These are phyloP conservation scores for Niveomyces coronatus DNA, from an alignment of 2,329 filamentous ascomycete species.

Conservation along the genomic window DNA sequence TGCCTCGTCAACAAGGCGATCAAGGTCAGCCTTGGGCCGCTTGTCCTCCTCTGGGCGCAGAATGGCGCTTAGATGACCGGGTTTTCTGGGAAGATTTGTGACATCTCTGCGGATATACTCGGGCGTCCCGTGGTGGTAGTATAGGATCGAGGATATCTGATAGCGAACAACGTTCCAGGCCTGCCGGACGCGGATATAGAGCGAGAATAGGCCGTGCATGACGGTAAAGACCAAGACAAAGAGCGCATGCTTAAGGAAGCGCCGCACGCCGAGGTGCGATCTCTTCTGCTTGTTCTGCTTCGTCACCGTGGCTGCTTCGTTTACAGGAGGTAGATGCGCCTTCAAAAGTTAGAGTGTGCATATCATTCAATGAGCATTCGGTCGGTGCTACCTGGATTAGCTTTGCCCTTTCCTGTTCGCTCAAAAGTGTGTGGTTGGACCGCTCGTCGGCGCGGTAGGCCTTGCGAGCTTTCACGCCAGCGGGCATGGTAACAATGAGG, in stretches of 20 bases:
- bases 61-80: conserved; percentile 80
- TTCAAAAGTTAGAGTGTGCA: too few species aligned
- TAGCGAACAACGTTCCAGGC: conserved; percentile 70
- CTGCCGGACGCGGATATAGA: conserved; percentile 76
- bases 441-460: conserved; percentile 31
- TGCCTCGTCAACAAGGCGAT: conserved; percentile 78
- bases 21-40: conserved; percentile 62
- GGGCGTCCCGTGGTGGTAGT: conserved; percentile 92
- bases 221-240: conserved; percentile 57
- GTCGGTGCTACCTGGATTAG: conserved; percentile 25
- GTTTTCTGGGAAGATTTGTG: conserved; percentile 59
- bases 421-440: conserved; percentile 23
- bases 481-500: background rate
- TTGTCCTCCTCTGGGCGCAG: conserved; percentile 63
- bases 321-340: conserved; percentile 9
- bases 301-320: conserved; percentile 22
- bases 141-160: conserved; percentile 69
- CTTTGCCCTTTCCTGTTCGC: conserved; percentile 25
- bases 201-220: conserved; percentile 72
- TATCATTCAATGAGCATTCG: background rate
- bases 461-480: conserved; percentile 20
- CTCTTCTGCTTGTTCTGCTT: conserved; percentile 18
- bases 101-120: conserved; percentile 88
- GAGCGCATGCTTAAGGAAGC: conserved; percentile 51
- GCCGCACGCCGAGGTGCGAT: conserved; percentile 46